Evolutionary conservation across 441 rosid species (phyloP).

Genomic region (Populus hybrid): DNA sequence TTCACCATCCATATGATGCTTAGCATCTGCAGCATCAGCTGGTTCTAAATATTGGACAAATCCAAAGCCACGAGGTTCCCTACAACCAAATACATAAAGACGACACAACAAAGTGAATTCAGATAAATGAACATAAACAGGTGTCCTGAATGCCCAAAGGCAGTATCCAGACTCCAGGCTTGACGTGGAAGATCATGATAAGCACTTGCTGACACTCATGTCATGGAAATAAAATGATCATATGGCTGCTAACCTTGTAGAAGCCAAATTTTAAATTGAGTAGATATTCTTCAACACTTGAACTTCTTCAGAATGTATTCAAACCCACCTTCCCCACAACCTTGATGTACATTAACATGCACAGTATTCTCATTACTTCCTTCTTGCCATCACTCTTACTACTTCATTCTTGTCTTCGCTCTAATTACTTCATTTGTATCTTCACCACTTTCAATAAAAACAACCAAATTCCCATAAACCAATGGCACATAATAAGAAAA

Average conservation of each 20-base stretch:
- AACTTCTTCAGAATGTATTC: constrained; percentile 54
- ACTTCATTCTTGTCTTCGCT: constrained; percentile 60
- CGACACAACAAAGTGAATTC: background rate
- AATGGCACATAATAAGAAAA: constrained; percentile 22
- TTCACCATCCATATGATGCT: constrained; percentile 34
- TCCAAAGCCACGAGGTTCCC: constrained; percentile 67
- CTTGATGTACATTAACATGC: constrained; percentile 45
- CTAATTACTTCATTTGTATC: constrained; percentile 57
- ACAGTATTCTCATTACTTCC: constrained; percentile 17
- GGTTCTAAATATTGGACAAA: constrained; percentile 32
- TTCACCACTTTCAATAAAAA: constrained; percentile 82
- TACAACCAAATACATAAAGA: constrained; percentile 23
- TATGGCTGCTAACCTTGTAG: constrained; percentile 66
- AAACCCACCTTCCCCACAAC: constrained; percentile 55
- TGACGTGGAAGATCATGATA: constrained; percentile 19
- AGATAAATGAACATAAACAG: background rate
- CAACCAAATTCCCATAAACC: constrained; percentile 69
- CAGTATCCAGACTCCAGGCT: constrained; percentile 11
- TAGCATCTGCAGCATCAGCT: constrained; percentile 40
- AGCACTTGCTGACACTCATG: constrained; percentile 28
- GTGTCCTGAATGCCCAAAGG: constrained; percentile 7
- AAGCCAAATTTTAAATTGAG: constrained; percentile 38
- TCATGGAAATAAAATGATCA: constrained; percentile 33
- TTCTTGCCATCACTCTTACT: constrained; percentile 36
- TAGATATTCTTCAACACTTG: constrained; percentile 55